Evolutionary conservation across 495 filamentous ascomycete species (phyloP), one percentile per base, ranked within the genome.

Genomic region (Cairneyella variabilis): DNA sequence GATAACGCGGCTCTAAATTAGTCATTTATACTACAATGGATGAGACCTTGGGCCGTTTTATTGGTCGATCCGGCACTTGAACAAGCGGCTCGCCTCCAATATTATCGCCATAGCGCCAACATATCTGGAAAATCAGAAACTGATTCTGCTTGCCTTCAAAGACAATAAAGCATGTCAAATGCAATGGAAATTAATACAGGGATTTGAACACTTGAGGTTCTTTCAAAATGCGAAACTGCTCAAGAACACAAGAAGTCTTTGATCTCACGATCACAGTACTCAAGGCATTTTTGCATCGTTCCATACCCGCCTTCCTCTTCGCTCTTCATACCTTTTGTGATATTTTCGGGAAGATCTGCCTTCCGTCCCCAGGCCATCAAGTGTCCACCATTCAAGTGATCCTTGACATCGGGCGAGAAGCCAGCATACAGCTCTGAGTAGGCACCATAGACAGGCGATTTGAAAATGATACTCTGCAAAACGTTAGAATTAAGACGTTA

Each of bases 381-480:
- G 20, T 48, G 39, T 0, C 59, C 59, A n/a, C 60, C 60, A 39
- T 56, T 57, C 21, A 57, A 9, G 21, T 53, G 12, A 9, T 16
- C 28, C 7, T 41, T 69, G n/a, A 75, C 54, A 22, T 74, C 69
- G 16, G 67, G 59, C 10, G 67, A 72, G 41, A 76, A 58, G 2
- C 66, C 71, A 14, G 71, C 72, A 53, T 67, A 77, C 2, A 77
- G 58, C 60, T 71, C 67, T 2, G 73, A 73, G 42, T 76, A 76
- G 1, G 72, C 74, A 4, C 73, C 74, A 39, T 69, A 64, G 28
- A 69, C 53, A 1, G 62, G 27, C 3, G 27, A 14, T 17, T 63
- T 63, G 37, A 53, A 56, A 2, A 54, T 0, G 16, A 47, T 0
- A 5, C 39, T 34, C 46, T 54, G 28, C 28, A 48, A 9, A 5